Base-by-base conservation (phyloP, 371 early-diverging fungal genomes). In the Blyttiomyces sp. region DNA sequence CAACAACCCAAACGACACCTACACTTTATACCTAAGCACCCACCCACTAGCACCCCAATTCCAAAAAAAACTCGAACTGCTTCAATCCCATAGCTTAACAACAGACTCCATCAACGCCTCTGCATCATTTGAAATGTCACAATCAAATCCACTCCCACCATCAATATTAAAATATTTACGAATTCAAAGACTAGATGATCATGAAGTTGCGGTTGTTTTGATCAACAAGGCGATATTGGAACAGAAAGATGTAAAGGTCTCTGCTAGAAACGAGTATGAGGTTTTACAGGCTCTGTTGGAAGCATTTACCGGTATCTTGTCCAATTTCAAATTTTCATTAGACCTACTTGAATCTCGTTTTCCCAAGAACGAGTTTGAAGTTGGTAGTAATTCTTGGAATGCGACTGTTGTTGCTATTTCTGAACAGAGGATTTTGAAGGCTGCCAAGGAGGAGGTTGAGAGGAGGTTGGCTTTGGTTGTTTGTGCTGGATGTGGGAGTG, bases 61-160 rank as follows among this genome's bases (percentile, higher is more conserved):
- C 51, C n/a, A 2, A 32, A 30, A 63, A 26, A 72, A 72, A 49
- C 3, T 43, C 5, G 23, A 23, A 24, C 43, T 61, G 13, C 60
- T 46, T 54, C 35, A 35, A 6, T n/a, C 9, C 5, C 51, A 11
- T 19, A 48, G 51, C 2, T 35, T 63, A 16, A 3, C 52, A 2
- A n/a, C 57, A 17, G 43, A 45, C 36, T 4, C 49, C 4, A 51
- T 31, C 1, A 50, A 63, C 27, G 23, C 32, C 11, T 48, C 68
- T 9, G 58, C 61, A 4, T 32, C 19, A 7, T n/a, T 28, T 13
- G 51, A 64, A 5, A n/a, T n/a, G n/a, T n/a, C n/a, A n/a, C n/a
- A n/a, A n/a, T n/a, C n/a, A n/a, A n/a, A n/a, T n/a, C 72, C 72
- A 28, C 48, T 71, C n/a, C 72, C 72, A 19, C 32, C 11, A 1